A percentile compares a stretch with the other conserved stretches of the same genome.
phyloP scores from a whole-genome alignment of 331 rosid species.

The Malus hybrid region DNA sequence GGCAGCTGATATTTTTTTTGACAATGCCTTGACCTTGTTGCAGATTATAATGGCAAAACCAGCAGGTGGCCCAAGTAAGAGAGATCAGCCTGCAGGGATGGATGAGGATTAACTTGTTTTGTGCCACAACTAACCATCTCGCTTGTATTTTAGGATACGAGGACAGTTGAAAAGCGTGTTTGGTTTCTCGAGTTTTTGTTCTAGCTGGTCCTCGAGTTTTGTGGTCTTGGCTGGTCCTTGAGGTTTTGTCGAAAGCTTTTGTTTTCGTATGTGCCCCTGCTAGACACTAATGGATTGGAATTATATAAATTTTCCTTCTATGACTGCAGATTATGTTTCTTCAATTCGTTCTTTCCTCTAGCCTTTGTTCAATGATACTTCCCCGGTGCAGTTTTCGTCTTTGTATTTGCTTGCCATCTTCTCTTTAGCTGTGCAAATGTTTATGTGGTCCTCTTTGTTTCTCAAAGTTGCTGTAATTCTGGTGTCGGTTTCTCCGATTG shows the following conservation, averaged over 20 bases:
- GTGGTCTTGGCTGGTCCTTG: background rate
- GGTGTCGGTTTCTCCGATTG: too few species aligned
- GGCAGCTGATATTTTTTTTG: background rate
- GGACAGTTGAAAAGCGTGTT: background rate
- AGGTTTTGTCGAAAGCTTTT: background rate
- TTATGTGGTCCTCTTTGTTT: too few species aligned
- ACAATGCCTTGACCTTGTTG: background rate
- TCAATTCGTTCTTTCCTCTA: background rate
- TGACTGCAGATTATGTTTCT: background rate
- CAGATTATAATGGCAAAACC: conserved; percentile 98
- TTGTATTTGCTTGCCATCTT: background rate
- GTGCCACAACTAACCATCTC: background rate
- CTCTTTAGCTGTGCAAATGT: too few species aligned
- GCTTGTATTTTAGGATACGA: conserved; percentile 6
- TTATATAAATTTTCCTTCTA: background rate
- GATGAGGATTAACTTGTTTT: conserved; percentile 61
- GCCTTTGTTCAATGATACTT: background rate
- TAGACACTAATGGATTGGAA: background rate
- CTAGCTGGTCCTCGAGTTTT: background rate
- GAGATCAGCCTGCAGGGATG: conserved; percentile 65
- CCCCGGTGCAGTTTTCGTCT: background rate
- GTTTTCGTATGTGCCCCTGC: background rate
- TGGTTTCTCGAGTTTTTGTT: too few species aligned
- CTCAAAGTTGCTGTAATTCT: too few species aligned
- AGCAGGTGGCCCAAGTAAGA: conserved; percentile 89